Evolutionary conservation across 129 eudicot species (phyloP), one percentile per base, ranked within the genome.

Genomic region (Saposhnikovia divaricata): DNA sequence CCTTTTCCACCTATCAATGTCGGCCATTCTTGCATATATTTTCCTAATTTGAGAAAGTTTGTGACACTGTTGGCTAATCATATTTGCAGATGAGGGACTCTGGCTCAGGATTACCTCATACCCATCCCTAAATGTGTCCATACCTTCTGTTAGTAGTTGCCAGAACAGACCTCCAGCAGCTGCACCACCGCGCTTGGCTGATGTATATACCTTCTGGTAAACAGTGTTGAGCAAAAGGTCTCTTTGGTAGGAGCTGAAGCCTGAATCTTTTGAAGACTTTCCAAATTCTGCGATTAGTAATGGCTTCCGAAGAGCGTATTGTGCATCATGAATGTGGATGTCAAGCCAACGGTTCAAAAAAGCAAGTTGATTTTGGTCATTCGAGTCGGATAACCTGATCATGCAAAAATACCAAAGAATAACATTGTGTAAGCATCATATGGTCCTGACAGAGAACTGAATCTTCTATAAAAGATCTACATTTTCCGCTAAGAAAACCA

Each of bases 251-350:
- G 91, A 63, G 87, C 86, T 90, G 78, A 86, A 94, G 18, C 90
- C 90, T 0, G 93, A 84, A 77, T 92, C 92, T 80, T 89, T 89
- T 80, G 53, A 78, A 0, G 98, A 94, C 85, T 94, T 94, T 4
- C 98, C 97, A 19, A 95, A 95, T 85, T 95, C 98, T 34, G 98
- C 83, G 18, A 95, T 81, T 85, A 95, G 88, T 38, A 95, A 25
- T 21, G 98, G 98, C 86, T 95, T 95, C 47, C 82, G 78, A 27
- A 95, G 92, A 55, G 89, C 55, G 66, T 77, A 73, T 73, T 92
- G 90, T n/a, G 98, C 89, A 45, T 95, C 98, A 8, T 82, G 91
- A 44, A 92, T 87, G 89, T 95, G 98, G 76, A 86, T 75, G 59
- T 86, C 72, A 18, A 95, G 84, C 98, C 98, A 95, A 3, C 80